A percentile compares a stretch with the other conserved stretches of the same genome.
Conservation (phyloP, 306 rosid species). For the Prunus mume region DNA sequence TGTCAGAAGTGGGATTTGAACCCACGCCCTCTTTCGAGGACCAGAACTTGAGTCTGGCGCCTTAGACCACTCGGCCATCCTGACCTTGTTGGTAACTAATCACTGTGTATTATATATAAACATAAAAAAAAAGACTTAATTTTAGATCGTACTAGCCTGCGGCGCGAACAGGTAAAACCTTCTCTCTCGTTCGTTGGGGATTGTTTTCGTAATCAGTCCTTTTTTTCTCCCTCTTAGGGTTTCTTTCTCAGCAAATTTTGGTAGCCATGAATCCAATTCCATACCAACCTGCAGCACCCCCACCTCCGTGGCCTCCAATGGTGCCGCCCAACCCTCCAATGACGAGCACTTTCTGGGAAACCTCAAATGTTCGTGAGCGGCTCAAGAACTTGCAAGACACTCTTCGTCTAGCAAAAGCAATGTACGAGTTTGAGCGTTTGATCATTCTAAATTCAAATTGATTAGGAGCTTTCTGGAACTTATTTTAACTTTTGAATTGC, state of each 20-base stretch:
- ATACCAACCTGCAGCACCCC: slow-evolving; percentile 36
- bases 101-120: not conserved
- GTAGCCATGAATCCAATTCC: slow-evolving; percentile 45
- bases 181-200: not conserved
- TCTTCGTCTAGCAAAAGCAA: slow-evolving; percentile 62
- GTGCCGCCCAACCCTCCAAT: slow-evolving; percentile 47
- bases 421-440: slow-evolving; percentile 34
- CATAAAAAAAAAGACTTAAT: not conserved
- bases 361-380: slow-evolving; percentile 42
- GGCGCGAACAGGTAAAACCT: not conserved
- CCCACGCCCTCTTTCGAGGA: slow-evolving; percentile 28
- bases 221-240: not conserved
- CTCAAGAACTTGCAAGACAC: slow-evolving; percentile 58
- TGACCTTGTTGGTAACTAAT: accelerated
- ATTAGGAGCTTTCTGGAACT: not conserved
- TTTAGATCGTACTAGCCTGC: not conserved
- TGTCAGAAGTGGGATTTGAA: slow-evolving; percentile 36
- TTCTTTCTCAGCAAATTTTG: not conserved
- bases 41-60: slow-evolving; percentile 39
- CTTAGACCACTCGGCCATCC: slow-evolving; percentile 37
- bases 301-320: slow-evolving; percentile 41
- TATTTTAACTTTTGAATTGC: not conserved
- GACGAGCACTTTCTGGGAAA: slow-evolving; percentile 67
- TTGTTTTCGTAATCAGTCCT: not conserved
- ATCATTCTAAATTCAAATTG: not conserved